These are phyloP conservation scores for Saccharomyces mikatae DNA, from an alignment of 805 yeast genomes.

Conservation along the genomic window DNA sequence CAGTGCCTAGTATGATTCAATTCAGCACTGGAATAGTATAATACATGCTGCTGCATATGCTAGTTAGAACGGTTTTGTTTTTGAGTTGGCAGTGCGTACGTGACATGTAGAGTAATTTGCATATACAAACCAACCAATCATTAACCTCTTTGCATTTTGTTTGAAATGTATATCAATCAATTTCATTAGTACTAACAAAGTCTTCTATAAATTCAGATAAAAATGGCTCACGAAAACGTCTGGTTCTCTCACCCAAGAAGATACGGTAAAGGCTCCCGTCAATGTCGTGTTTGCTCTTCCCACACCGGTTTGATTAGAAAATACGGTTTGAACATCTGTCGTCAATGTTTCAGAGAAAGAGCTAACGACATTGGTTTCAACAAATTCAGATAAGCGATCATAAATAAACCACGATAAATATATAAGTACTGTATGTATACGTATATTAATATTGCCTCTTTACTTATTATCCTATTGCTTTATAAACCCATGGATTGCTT, in stretches of 20 bases:
- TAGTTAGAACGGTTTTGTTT: not conserved
- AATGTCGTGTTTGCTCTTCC: conserved; percentile 98
- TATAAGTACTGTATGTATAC: conserved; percentile 5
- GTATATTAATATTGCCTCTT: conserved; percentile 1
- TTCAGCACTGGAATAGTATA: no score
- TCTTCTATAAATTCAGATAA: conserved; percentile 34
- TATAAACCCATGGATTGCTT: not conserved
- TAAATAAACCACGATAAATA: not conserved
- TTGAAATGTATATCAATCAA: not conserved
- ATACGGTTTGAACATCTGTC: conserved; percentile 98
- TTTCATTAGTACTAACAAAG: not conserved
- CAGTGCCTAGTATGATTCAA: not conserved
- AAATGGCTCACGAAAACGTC: conserved; percentile 99
- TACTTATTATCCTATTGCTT: not conserved
- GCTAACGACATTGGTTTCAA: conserved; percentile 98
- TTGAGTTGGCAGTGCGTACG: not conserved
- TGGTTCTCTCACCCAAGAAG: conserved; percentile 99
- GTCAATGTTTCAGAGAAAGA: conserved; percentile 99
- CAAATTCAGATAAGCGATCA: conserved; percentile 83
- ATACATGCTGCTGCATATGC: not conserved
- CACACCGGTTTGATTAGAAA: conserved; percentile 99
- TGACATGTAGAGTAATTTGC: not conserved
- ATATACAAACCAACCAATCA: not conserved
- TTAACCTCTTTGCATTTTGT: not conserved
- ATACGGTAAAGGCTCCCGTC: conserved; percentile 99